Base-by-base conservation (phyloP, 441 rosid species). In the Viola pubescens region DNA sequence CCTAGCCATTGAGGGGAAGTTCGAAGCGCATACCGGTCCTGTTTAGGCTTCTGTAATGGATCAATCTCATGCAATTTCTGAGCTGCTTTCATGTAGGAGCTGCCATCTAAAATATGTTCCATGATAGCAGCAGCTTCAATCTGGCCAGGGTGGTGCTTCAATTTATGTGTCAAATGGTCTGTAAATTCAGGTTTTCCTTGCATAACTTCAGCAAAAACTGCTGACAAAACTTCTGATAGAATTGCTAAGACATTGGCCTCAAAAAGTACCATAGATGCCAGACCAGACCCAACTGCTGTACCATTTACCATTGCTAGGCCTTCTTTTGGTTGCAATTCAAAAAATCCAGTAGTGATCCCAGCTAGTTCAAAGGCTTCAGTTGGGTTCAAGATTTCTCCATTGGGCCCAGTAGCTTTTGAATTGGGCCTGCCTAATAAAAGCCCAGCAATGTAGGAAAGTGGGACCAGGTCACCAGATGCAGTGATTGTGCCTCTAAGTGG, bases 1-100 rank as follows among this genome's bases (percentile, higher is more conserved):
- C 90, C 90, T 4, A 84, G 76, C 90, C 90, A 84, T 51, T 84
- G 90, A 6, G 90, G 90, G 0, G 90, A 82, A 4, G 90, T 82
- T 70, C 84, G 68, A 7, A 84, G 76, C 52, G 87, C 90, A 37
- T 84, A 84, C 1, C 90, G 70, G 48, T 84, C 90, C 61, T 84
- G 84, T 63, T 80, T 84, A 0, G 87, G 87, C 74, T 84, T 84
- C 58, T 82, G 87, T 26, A 82, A 61, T 1, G 84, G 86, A 53
- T 84, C 87, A 55, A 65, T 67, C 48, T 82, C 87, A 26, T 78
- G 82, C 54, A 80, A 38, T 52, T 77, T 77, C 53, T 78, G 56
- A 13, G 86, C 87, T 4, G 76, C 85, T 59, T 82, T 82, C 34
- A 82, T 72, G 4, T 76, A 82, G 4, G 73, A 57, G 48, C 90